Evolutionary conservation across 805 yeast genomes (phyloP), one percentile per base, ranked within the genome.

Genomic region (Tetrapisispora arboricola): DNA sequence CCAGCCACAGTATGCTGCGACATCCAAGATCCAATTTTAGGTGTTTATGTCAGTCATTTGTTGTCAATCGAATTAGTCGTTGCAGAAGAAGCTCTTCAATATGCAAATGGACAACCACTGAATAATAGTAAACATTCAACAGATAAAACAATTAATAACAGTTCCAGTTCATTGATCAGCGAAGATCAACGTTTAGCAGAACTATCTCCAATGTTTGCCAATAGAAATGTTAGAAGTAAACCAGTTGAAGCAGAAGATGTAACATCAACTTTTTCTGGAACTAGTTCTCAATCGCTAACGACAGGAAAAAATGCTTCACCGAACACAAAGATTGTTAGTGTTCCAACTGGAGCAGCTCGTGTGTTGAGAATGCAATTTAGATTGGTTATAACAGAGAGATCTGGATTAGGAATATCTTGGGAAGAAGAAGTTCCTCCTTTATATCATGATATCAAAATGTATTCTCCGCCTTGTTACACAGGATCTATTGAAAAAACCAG

Each of bases 381-480:
- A 49, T 53, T 90, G n/a, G 67, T 69, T 3, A 63, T 92, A 18
- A 83, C 95, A 2, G 97, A 88, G 57, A 70, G 97, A 44, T 81
- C 95, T 0, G 99, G 99, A 0, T 69, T 92, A 32, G 98, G 98
- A 4, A 85, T 92, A 24, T 83, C 96, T 0, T 92, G 98, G 97
- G 96, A 90, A 61, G 96, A 90, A 57, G 98, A 92, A 61, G 97
- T 94, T 15, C 99, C 99, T 2, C 99, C 99, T 1, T 83, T 87
- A 17, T 92, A 92, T 54, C 85, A 77, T 40, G 90, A 86, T 49
- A 87, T 92, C 17, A 69, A 77, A 22, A 77, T 94, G 0, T 68
- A 85, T 32, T 77, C 88, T 18, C 98, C 98, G 0, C 98, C 98
- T 1, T 76, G 78, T 2, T 90, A 92, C 60, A 70, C 64, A 34